Conservation (phyloP, 1,139 yeast species). For the Geotrichum europaeum region DNA sequence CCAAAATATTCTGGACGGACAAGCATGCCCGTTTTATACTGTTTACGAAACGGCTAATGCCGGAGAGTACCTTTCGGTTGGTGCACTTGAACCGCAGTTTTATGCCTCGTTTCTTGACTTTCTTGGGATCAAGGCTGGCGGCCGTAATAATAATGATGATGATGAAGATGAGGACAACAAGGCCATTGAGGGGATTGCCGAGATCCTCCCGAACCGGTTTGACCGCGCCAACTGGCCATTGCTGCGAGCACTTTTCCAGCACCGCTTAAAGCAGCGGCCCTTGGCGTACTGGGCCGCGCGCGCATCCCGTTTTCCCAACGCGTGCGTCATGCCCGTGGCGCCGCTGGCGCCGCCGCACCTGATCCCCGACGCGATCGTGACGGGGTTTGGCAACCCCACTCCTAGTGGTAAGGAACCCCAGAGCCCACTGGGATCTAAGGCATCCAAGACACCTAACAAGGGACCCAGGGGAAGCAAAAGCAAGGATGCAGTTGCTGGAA, state of each 20-base stretch:
- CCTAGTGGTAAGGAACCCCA: too few relatives aligned
- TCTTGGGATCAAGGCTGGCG: conserved; percentile 7
- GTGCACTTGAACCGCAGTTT: conserved; percentile 24
- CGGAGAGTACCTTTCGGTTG: conserved; percentile 22
- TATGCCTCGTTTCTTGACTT: conserved; percentile 18
- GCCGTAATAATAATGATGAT: neutral
- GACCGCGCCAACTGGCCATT: conserved; percentile 20
- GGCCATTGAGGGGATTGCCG: neutral
- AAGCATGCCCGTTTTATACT: conserved; percentile 21
- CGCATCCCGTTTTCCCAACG: conserved; percentile 17
- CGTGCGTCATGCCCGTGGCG: conserved; percentile 20
- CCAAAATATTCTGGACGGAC: conserved; percentile 22
- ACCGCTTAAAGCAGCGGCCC: conserved; percentile 13
- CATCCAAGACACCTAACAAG: too few relatives aligned
- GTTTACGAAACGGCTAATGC: conserved; percentile 20
- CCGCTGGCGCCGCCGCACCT: conserved; percentile 16
- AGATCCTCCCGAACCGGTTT: conserved; percentile 12
- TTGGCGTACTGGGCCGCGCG: conserved; percentile 17
- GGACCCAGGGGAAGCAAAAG: too few relatives aligned
- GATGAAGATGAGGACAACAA: neutral
- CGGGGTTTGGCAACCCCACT: neutral
- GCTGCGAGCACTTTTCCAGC: conserved; percentile 12
- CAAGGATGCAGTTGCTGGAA: neutral
- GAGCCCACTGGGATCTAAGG: too few relatives aligned
- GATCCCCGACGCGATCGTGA: conserved; percentile 16